Evolutionary conservation across 495 filamentous ascomycete species (phyloP), one percentile per base, ranked within the genome.

Genomic region (Patellaria atrata): DNA sequence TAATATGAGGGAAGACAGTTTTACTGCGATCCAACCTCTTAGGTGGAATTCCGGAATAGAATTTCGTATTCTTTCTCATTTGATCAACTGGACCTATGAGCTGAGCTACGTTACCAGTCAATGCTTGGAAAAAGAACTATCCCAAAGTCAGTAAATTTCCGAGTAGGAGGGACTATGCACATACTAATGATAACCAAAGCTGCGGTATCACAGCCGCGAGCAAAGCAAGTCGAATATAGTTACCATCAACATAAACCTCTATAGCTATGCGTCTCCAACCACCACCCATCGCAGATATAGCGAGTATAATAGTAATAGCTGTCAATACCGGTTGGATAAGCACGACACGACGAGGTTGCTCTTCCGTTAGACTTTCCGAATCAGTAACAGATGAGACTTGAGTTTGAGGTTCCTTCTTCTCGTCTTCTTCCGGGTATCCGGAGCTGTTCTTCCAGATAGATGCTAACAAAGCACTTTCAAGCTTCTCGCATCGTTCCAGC

Each of bases 111-210:
- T 66, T 69, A 39, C 62, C 59, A 25, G 67, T 50, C 28, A 79
- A 51, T 5, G 65, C 59, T 44, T 73, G 66, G 53, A 71, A 72
- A 54, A 75, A 79, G 60, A 77, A 74, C 56, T 68, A 41, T 10
- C 23, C 16, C 3, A 40, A 30, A 3, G 22, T 52, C 25, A 47
- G 45, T 16, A 30, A 22, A 26, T 17, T 18, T n/a, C 31, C 2
- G 15, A 23, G 10, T 7, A 31, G 11, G 13, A 3, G 9, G 24
- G n/a, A 17, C 7, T 5, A 28, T 14, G 12, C 17, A 55, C 65
- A 34, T 55, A 69, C 66, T 52, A 77, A 54, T 35, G 63, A 61
- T 30, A 74, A 59, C 57, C 70, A 75, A 20, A 68, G 53, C 47
- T 75, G 67, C 24, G 65, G 35, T 2, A 69, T 59, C 13, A 59